These are phyloP conservation scores for Daedaleopsis nitida DNA, from an alignment of 768 basidiomycete species.

Conservation along the genomic window DNA sequence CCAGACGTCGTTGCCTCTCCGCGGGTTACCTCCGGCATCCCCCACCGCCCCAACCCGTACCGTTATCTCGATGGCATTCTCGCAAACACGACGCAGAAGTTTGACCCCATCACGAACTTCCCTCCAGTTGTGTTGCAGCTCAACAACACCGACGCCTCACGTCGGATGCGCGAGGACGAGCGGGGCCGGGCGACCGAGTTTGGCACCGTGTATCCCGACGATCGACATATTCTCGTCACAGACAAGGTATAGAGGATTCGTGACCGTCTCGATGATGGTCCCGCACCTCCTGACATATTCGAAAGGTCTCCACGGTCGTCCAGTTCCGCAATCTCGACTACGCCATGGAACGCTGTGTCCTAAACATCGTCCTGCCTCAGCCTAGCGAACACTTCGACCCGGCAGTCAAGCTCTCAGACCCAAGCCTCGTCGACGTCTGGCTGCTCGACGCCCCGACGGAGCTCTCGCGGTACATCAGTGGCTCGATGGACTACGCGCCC, in stretches of 20 bases:
- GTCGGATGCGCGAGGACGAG: constrained; percentile 10
- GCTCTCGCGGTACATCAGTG: constrained; percentile 10
- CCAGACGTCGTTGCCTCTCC: neutral
- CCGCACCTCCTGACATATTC: neutral
- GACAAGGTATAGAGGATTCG: neutral
- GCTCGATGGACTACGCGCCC: constrained; percentile 5
- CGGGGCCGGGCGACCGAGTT: constrained; percentile 1
- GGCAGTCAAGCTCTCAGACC: neutral
- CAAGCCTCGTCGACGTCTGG: constrained; percentile 17
- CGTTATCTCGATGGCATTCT: constrained; percentile 13
- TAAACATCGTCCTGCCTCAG: constrained; percentile 5
- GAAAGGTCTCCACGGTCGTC: constrained; percentile 9
- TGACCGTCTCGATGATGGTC: too few species aligned
- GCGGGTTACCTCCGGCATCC: neutral
- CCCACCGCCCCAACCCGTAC: constrained; percentile 14
- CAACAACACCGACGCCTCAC: constrained; percentile 2
- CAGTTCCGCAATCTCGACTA: constrained; percentile 23
- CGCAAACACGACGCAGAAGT: neutral
- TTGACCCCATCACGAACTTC: constrained; percentile 17
- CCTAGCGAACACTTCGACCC: constrained; percentile 2
- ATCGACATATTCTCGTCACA: constrained; percentile 12
- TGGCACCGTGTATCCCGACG: constrained; percentile 19
- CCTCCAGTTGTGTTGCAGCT: constrained; percentile 15
- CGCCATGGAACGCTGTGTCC: constrained; percentile 20
- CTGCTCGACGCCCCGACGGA: constrained; percentile 9